Base-by-base conservation (phyloP, 345 rosid genomes). In the Odontarrhena argentea region DNA sequence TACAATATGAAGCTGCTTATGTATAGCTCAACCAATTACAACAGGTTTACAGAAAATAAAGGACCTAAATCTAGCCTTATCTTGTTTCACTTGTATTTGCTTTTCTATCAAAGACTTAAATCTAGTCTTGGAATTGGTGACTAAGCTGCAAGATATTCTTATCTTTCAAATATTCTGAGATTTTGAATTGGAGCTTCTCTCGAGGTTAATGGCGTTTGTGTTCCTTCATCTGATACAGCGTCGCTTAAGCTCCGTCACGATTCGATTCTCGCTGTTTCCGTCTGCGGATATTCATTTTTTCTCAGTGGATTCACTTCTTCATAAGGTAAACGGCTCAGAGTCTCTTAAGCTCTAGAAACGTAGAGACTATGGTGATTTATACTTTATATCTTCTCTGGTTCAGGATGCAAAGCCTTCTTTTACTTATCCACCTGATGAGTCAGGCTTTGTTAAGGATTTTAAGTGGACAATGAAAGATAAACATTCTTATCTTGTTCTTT, bases 161-260 rank as follows among this genome's bases (percentile, higher is more conserved):
- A n/a, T n/a, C n/a, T n/a, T n/a, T n/a, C n/a, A n/a, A n/a, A n/a
- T n/a, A n/a, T n/a, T n/a, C n/a, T n/a, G n/a, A n/a, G n/a, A n/a
- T n/a, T n/a, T n/a, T n/a, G n/a, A n/a, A n/a, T n/a, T n/a, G 89
- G 88, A 43, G 85, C 81, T 30, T 86, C 91, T n/a, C 83, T 93
- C 37, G 96, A 88, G 73, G 86, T 93, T 75, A 85, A 90, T 74
- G 96, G 94, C 46, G 68, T 80, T 4, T 80, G 77, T 8, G 76
- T 90, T 56, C 96, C 98, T 2, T 80, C 90, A 0, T 74, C 86
- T 1, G 84, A 83, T 32, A 77, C 83, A 7, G 85, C 87, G 3
- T 77, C 86, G 22, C 68, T 88, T 9, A 64, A 68, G 59, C 92
- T 93, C 24, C 86, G 93, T 7, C 90, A 88, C 69, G 81, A 80